Evolutionary conservation across 2,329 filamentous ascomycete genomes (phyloP).

Genomic region (Alternaria brassicicola): DNA sequence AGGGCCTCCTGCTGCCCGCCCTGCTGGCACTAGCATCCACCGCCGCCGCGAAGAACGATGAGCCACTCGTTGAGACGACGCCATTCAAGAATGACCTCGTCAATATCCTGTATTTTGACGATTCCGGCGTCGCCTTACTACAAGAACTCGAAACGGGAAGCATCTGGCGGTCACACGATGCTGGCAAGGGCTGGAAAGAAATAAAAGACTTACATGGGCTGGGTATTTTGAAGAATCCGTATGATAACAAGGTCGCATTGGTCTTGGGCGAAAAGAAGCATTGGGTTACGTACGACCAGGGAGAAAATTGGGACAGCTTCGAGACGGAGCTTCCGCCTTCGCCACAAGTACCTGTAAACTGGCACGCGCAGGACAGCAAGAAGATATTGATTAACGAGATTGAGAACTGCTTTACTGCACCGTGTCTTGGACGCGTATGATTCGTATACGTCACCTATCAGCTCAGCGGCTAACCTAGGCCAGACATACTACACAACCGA

Average conservation of each 20-base stretch:
- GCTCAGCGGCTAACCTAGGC: conserved; percentile 14
- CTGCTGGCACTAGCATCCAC: conserved; percentile 55
- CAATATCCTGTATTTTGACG: conserved; percentile 87
- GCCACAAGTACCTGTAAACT: conserved; percentile 69
- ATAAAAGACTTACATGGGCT: conserved; percentile 66
- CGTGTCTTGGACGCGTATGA: conserved; percentile 60
- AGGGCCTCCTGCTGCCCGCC: conserved; percentile 55
- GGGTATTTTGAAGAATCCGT: conserved; percentile 76
- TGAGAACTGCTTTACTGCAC: conserved; percentile 47
- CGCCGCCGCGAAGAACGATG: conserved; percentile 57
- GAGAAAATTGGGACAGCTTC: conserved; percentile 81
- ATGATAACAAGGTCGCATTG: conserved; percentile 79
- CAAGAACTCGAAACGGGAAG: conserved; percentile 68
- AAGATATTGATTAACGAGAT: conserved; percentile 78
- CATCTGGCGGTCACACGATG: conserved; percentile 80
- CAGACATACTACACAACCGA: conserved; percentile 77
- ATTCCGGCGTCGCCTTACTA: conserved; percentile 80
- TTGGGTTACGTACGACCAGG: conserved; percentile 83
- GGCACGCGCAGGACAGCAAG: conserved; percentile 82
- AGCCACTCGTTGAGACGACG: conserved; percentile 69
- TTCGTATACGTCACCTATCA: not conserved
- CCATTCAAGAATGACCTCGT: conserved; percentile 70
- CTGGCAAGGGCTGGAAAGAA: conserved; percentile 75
- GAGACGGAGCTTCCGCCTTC: conserved; percentile 60
- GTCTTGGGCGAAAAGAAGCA: conserved; percentile 75